Conservation (phyloP, 441 rosid genomes). For the Syzygium syzygioides region DNA sequence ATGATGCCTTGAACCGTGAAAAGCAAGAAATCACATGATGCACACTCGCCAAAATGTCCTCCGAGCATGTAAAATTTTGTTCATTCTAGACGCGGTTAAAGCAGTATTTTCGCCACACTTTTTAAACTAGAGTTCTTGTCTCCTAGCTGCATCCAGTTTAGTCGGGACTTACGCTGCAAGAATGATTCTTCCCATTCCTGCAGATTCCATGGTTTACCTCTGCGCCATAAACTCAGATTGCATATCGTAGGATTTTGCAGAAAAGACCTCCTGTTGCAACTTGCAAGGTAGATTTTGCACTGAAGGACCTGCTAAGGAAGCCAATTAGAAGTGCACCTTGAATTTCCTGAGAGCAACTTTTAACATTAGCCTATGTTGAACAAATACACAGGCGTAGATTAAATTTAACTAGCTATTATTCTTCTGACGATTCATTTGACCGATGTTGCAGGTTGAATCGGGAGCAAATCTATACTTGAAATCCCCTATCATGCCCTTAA, state of each 20-base stretch:
- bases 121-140: neutral
- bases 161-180: neutral
- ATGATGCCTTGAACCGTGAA: accelerated
- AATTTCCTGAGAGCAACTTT: neutral
- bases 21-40: neutral
- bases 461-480: neutral
- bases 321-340: neutral
- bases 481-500: neutral
- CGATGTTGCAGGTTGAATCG: neutral
- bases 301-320: neutral
- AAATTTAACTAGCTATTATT: neutral
- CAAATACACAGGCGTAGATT: neutral
- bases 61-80: neutral
- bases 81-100: neutral
- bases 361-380: neutral
- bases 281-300: neutral
- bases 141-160: neutral
- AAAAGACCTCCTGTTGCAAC: neutral
- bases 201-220: too few relatives aligned
- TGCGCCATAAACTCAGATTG: neutral
- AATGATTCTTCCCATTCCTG: neutral
- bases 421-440: neutral
- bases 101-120: neutral
- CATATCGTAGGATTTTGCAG: neutral
- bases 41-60: neutral